Base-by-base conservation (phyloP, 805 yeast genomes). In the Yarrowia bubula region DNA sequence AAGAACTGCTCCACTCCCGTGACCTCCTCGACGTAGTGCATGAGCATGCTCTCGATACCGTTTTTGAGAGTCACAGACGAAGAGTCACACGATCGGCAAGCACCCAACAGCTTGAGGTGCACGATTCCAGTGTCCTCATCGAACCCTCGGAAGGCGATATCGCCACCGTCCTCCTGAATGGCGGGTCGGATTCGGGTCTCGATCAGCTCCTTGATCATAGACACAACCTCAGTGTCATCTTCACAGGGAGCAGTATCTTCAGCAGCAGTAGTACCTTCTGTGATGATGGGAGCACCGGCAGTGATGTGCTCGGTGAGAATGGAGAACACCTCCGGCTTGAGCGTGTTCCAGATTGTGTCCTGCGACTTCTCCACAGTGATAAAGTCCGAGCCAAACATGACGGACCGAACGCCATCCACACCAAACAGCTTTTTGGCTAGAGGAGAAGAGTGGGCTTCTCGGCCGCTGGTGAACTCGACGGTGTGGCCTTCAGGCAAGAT, bases 101-200 rank as follows among this genome's bases (percentile, higher is more conserved):
- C 98, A 57, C 99, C 99, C 71, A 90, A 92, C 51, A 95, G 79
- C 74, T 89, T 91, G 70, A 95, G 83, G 74, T 85, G 89, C 7
- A 96, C 98, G 13, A 88, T 86, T 1, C 99, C 99, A 0, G 88
- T 82, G 66, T 87, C 90, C 68, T 88, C 91, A 66, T 90, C 90
- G 73, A 90, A 92, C 6, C 90, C 95, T 66, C 89, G 83, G 75
- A 86, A 96, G 71, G 90, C 92, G 68, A 95, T 87, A 73, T 95
- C 98, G 38, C 99, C 99, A 68, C 99, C 99, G 72, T 95, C 99
- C 72, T 95, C 99, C 78, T 92, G 96, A 66, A 95, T 92, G 0
- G 98, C 97, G 1, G 99, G 99, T 73, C 97, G 86, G 61, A 95
- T 92, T 74, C 98, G 86, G 1, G 99, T 95, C 67, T 89, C 96